Evolutionary conservation across 2,329 filamentous ascomycete genomes (phyloP), one percentile per base, ranked within the genome.

Genomic region (Neurospora sp.): DNA sequence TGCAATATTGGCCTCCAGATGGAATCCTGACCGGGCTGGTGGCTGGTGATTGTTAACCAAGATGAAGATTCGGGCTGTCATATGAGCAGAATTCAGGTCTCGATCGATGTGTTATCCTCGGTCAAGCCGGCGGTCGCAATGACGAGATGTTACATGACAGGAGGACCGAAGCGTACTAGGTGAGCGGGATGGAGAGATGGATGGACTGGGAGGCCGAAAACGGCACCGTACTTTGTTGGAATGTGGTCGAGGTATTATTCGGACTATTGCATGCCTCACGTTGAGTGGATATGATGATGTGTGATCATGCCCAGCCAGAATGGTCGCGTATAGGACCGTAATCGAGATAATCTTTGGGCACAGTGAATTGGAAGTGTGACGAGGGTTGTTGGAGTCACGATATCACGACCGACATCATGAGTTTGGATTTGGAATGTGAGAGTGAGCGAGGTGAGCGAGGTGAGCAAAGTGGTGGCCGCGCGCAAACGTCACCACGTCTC

Each of bases 1-100:
- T 62, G 52, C 52, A 17, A 36, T 9, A 28, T 36, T 66, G 74
- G 73, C 70, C 74, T 67, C 68, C 73, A 66, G 46, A 33, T 68
- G 66, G 38, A 69, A 69, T 43, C 66, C 66, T 66, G 69, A 13
- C 67, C 66, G 68, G 68, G 67, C 39, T 52, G 70, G 71, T 72
- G 71, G 72, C 70, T 73, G 72, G 71, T 42, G 28, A 36, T 62
- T 2, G 52, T 17, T 4, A 4, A n/a, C 15, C 52, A 10, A 36
- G 28, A n/a, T 33, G 28, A 33, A 15, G 23, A 62, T 17, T 33
- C 13, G 3, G 52, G 52, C 8, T 62, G 52, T 62, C 52, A 62
- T 62, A 8, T 62, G 52, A 33, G 52, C 52, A 36, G 52, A 8
- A 62, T 2, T 62, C 28, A 17, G 52, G 52, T 5, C 52, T 62